Evolutionary conservation across 805 yeast genomes (phyloP), one percentile per base, ranked within the genome.

Genomic region (Peterozyma toletana): DNA sequence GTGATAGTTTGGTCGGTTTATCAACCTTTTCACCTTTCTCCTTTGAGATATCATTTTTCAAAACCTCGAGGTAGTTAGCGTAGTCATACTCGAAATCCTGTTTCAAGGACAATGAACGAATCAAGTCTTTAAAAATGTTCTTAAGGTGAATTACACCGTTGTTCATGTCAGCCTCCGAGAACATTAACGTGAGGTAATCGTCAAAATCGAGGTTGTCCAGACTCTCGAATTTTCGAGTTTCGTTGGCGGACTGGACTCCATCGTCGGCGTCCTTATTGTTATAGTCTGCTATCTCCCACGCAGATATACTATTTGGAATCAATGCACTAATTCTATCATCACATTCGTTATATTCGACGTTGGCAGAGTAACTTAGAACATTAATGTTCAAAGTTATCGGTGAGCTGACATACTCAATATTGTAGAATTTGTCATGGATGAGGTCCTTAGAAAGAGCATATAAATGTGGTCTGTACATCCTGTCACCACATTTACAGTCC

Each of bases 241-340:
- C 27, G 27, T 21, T 21, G 4, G 27, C 7, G 7, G 27, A 21
- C 29, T 33, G 21, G 5, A 37, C 35, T 10, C 34, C 40, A 7
- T 40, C 33, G 11, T 16, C 9, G 13, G 10, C 41, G 33, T 34
- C 21, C 10, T 37, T 40, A 5, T 31, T 9, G 9, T 5, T 5
- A 13, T 31, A 14, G 15, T 31, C 34, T 31, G 13, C 34, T 31
- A 14, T 31, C 33, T 54, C 58, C 78, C 77, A 73, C 40, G 57
- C 60, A 3, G 73, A 59, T 17, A 73, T 65, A 10, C 73, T 70
- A 48, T 71, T 71, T 1, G 77, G 74, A n/a, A 70, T 65, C 15
- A 73, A 57, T 1, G 69, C 73, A 41, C 66, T 70, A 5, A 68
- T 59, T 9, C 66, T 68, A 5, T 48, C 47, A 13, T 45, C 41